Conservation (phyloP, 345 rosid genomes). For the Ceriops tagal region DNA sequence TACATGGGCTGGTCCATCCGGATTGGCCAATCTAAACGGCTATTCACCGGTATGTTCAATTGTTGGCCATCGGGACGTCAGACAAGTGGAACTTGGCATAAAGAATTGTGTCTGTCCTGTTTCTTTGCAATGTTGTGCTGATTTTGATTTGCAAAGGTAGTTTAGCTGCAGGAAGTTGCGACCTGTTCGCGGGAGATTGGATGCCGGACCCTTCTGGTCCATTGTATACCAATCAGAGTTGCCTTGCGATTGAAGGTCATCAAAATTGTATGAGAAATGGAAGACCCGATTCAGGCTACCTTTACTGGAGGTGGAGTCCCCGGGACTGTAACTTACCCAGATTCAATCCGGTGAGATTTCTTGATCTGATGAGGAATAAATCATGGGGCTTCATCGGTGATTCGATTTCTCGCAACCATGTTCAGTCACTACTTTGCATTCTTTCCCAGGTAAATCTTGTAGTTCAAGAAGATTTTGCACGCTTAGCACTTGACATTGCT, state of each 20-base stretch:
- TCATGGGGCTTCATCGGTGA: slow-evolving; percentile 35
- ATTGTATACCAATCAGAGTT: slow-evolving; percentile 23
- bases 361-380: slow-evolving; percentile 25
- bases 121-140: background rate
- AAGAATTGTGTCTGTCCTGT: background rate
- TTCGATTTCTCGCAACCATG: slow-evolving; percentile 34
- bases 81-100: background rate
- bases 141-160: background rate
- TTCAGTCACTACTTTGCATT: slow-evolving; percentile 33
- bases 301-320: slow-evolving; percentile 34
- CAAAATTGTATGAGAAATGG: slow-evolving; percentile 37
- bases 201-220: slow-evolving; percentile 26
- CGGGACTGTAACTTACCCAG: slow-evolving; percentile 23
- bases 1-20: too few relatives aligned
- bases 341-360: slow-evolving; percentile 22
- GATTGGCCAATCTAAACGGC: too few relatives aligned
- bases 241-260: slow-evolving; percentile 22
- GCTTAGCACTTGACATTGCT: background rate
- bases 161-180: slow-evolving; percentile 27
- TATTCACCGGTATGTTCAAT: background rate
- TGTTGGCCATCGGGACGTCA: background rate
- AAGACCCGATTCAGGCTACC: slow-evolving; percentile 31
- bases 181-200: slow-evolving; percentile 32
- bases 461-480: background rate
- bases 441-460: slow-evolving; percentile 24